Conservation (phyloP, 495 filamentous ascomycete species). For the Chlorociboria aeruginascens region DNA sequence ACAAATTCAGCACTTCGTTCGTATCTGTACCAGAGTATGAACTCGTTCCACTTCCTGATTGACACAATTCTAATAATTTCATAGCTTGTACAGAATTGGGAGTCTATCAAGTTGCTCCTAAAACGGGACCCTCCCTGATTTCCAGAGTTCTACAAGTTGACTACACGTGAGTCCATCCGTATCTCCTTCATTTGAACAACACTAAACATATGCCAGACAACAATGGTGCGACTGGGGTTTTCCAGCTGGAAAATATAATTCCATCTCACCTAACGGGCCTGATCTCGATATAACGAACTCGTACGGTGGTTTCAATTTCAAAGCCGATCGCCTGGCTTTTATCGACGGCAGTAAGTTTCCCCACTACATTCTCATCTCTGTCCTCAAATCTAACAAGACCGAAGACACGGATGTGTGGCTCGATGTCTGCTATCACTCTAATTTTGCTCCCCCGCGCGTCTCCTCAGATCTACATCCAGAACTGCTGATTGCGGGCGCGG, state of each 20-base stretch:
- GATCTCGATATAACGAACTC: constrained; percentile 26
- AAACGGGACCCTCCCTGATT: constrained; percentile 27
- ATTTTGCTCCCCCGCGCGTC: constrained; percentile 21
- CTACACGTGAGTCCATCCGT: constrained; percentile 27
- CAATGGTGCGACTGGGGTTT: constrained; percentile 42
- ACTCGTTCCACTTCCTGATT: background rate
- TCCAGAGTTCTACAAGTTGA: constrained; percentile 30
- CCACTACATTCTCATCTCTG: background rate
- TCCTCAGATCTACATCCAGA: constrained; percentile 28
- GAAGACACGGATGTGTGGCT: constrained; percentile 31
- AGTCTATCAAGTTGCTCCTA: constrained; percentile 33
- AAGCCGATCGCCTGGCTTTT: constrained; percentile 32
- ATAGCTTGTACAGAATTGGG: constrained; percentile 33
- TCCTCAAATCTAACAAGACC: background rate
- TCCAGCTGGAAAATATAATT: constrained; percentile 28
- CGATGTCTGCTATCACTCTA: constrained; percentile 33
- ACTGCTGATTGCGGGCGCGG: constrained; percentile 30
- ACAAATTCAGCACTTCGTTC: constrained; percentile 26
- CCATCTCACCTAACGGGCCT: constrained; percentile 26
- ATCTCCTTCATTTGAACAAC: background rate
- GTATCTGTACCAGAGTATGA: constrained; percentile 30
- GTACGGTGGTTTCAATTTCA: constrained; percentile 32
- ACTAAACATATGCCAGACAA: constrained; percentile 6
- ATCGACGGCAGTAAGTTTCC: constrained; percentile 29
- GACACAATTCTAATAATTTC: background rate